Conservation (phyloP, 352 stramenopile genomes). For the Globisporangium recalcitrans region DNA sequence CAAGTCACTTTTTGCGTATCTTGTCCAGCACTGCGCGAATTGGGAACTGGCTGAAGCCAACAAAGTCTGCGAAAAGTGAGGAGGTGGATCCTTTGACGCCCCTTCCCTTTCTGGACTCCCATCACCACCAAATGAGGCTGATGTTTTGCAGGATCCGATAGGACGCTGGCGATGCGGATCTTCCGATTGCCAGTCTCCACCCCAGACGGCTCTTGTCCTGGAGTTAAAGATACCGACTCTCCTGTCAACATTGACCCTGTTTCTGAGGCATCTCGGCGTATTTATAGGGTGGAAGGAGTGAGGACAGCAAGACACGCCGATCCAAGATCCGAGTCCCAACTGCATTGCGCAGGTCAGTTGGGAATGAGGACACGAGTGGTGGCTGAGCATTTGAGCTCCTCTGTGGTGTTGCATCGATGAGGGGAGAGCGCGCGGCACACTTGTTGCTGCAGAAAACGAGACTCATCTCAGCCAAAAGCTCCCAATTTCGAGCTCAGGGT, state of each 20-base stretch:
- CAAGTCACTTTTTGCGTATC: background rate
- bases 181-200: background rate
- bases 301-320: background rate
- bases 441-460: too few relatives aligned
- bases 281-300: background rate
- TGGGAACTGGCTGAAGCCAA: background rate
- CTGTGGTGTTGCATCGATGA: too few relatives aligned
- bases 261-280: background rate
- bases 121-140: background rate
- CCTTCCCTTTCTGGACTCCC: background rate
- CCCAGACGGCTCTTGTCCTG: background rate
- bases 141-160: background rate
- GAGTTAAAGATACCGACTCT: background rate
- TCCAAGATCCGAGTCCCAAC: too few relatives aligned
- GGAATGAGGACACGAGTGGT: too few relatives aligned
- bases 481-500: too few relatives aligned
- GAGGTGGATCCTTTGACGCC: background rate
- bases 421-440: too few relatives aligned
- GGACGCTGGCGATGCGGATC: background rate
- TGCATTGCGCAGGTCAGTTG: too few relatives aligned
- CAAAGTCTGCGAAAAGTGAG: background rate
- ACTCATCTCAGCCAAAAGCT: too few relatives aligned
- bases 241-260: too few relatives aligned
- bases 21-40: background rate
- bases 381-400: too few relatives aligned